A percentile compares a stretch with the other conserved stretches of the same genome.
Conservation (phyloP, 1,284 basidiomycete genomes). For the Cryptococcus jaspeensis region DNA sequence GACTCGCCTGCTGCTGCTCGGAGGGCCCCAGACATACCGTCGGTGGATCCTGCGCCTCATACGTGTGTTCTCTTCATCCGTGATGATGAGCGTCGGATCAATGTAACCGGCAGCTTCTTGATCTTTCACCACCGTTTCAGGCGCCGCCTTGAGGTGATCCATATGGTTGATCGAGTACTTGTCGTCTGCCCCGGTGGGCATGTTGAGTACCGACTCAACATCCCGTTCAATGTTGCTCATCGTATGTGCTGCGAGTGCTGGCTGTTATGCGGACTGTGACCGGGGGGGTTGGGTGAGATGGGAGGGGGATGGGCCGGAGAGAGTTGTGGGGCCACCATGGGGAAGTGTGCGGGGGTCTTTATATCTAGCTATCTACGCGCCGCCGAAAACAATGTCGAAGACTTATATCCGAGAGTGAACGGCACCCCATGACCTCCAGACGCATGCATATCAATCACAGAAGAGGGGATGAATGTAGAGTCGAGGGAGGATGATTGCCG, state of each 20-base stretch:
- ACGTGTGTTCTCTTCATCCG: constrained; percentile 22
- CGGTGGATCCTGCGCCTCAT: constrained; percentile 23
- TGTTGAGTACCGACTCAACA: not conserved
- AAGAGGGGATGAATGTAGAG: too few relatives aligned
- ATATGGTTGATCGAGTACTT: constrained; percentile 8
- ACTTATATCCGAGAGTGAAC: too few relatives aligned
- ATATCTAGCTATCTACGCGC: too few relatives aligned
- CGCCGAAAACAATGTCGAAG: too few relatives aligned
- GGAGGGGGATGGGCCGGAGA: too few relatives aligned
- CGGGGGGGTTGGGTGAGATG: not conserved
- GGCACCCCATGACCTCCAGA: too few relatives aligned
- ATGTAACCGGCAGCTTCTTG: constrained; percentile 22
- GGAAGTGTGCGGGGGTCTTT: not conserved
- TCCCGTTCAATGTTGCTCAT: not conserved
- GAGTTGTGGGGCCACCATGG: not conserved
- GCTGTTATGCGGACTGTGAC: too few relatives aligned
- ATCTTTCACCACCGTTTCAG: constrained; percentile 12
- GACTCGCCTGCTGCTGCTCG: not conserved
- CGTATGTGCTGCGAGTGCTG: too few relatives aligned
- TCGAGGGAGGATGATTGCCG: too few relatives aligned
- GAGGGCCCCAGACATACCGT: constrained; percentile 7
- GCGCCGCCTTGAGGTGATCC: constrained; percentile 4
- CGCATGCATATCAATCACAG: too few relatives aligned
- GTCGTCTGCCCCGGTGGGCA: not conserved
- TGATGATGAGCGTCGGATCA: constrained; percentile 24